Evolutionary conservation across 1,139 yeast species (phyloP).

Genomic region (Magnusiomyces fungicola): DNA sequence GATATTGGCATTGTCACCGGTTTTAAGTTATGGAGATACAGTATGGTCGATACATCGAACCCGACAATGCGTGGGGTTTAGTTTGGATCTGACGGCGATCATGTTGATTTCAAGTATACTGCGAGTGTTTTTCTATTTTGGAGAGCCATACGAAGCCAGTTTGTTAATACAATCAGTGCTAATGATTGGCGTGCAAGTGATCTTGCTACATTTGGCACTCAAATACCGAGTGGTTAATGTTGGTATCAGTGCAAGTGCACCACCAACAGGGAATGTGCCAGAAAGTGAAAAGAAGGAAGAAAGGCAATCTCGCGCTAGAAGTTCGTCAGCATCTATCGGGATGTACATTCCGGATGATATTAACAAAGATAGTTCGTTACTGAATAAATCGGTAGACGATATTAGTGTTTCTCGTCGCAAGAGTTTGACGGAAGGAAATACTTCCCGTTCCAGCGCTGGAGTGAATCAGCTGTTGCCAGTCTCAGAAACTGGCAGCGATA

Average conservation of each 20-base stretch:
- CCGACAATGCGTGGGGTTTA: constrained; percentile 68
- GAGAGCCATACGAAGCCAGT: constrained; percentile 73
- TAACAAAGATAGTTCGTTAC: too few relatives aligned
- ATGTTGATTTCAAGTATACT: constrained; percentile 75
- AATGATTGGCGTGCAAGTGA: constrained; percentile 67
- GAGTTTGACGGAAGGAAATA: neutral
- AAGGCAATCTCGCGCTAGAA: neutral
- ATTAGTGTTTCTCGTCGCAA: neutral
- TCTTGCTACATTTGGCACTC: constrained; percentile 56
- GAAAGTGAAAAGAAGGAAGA: too few relatives aligned
- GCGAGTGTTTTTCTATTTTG: constrained; percentile 66
- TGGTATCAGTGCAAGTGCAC: neutral
- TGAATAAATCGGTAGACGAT: too few relatives aligned
- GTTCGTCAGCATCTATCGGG: neutral
- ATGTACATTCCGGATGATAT: too few relatives aligned
- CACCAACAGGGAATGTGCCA: too few relatives aligned
- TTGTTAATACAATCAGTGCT: constrained; percentile 67
- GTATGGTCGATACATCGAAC: constrained; percentile 57
- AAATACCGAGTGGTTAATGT: constrained; percentile 42
- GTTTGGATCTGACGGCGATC: constrained; percentile 83
- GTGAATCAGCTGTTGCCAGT: neutral
- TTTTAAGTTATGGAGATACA: constrained; percentile 81
- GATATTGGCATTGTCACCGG: constrained; percentile 50
- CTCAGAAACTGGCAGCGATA: neutral
- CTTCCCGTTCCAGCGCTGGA: neutral